phyloP scores from a whole-genome alignment of 1,284 basidiomycete species.

The Volvariella volvacea region DNA sequence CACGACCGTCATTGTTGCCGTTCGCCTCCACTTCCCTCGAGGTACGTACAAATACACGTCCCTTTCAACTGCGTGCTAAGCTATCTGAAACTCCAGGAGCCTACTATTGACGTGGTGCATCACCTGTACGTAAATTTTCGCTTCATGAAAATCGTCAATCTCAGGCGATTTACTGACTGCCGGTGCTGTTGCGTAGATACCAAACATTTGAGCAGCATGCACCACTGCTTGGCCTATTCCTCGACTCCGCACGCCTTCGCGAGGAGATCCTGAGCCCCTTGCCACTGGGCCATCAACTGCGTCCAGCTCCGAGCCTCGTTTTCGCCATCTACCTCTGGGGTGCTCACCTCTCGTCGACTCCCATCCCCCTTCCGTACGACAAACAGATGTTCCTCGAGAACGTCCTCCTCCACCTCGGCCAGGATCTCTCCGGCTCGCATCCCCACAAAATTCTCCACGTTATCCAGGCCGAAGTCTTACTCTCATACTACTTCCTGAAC shows the following conservation, averaged over 20 bases:
- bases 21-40: too few species aligned
- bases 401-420: conserved; percentile 21
- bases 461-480: conserved; percentile 39
- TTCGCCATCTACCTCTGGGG: conserved; percentile 20
- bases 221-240: conserved; percentile 33
- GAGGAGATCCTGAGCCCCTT: conserved; percentile 15
- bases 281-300: conserved; percentile 15
- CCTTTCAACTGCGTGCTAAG: too few species aligned
- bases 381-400: conserved; percentile 21
- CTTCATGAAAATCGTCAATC: neutral
- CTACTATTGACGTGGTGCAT: neutral
- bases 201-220: conserved; percentile 28
- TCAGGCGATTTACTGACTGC: neutral
- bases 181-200: conserved; percentile 16
- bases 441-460: conserved; percentile 30
- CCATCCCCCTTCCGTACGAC: conserved; percentile 16
- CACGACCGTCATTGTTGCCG: too few species aligned
- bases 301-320: conserved; percentile 16
- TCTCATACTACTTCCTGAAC: conserved; percentile 38
- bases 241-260: conserved; percentile 29
- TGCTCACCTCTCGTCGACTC: conserved; percentile 11
- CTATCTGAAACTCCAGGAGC: neutral
- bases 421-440: conserved; percentile 21
- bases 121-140: neutral
- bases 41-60: too few species aligned